Base-by-base conservation (phyloP, 805 yeast species). In the Ogataea nakhonphanomensis region DNA sequence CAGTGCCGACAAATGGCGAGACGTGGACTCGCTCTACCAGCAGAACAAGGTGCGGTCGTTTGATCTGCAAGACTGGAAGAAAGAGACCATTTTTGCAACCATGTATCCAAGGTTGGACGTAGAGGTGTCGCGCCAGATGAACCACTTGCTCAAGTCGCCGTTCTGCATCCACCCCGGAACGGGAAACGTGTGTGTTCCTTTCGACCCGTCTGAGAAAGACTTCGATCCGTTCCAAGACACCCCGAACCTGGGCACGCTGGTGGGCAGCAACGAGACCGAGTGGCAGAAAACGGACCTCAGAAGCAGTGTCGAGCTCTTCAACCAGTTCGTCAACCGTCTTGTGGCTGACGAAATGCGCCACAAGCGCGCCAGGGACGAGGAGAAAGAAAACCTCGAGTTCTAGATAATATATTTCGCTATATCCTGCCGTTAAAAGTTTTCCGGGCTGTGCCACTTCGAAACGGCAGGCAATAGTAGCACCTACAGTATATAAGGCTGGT, bases 161-260 rank as follows among this genome's bases (percentile, higher is more conserved):
- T 93, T 93, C 61, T 91, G 98, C 67, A 81, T 93, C 30, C 99
- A 93, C 61, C 99, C 99, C 2, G 81, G 88, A 2, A 93, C 99
- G 0, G 96, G 96, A 7, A 84, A 86, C 54, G 85, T 93, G 3
- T 93, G 98, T 76, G 96, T 93, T 7, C 96, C 98, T 0, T 83
- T 78, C 48, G 79, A 77, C 51, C 79, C 81, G 1, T 41, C 41
- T 0, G 57, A 47, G 4, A 57, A 65, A 28, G 78, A 78, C 4
- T 93, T 91, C 56, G 79, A 83, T 52, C 97, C 97, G 2, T 73
- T 74, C 48, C 69, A 67, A 9, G 62, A 58, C 39, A 90, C 95
- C 1, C 98, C 98, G 12, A 85, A 80, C 46, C 66, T 90, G 43
- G 66, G 77, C 36, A 67, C 67, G 27, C 62, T 91, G 17, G 81